These are phyloP conservation scores for Lyophyllum semitale DNA, from an alignment of 768 basidiomycete genomes.

Conservation along the genomic window DNA sequence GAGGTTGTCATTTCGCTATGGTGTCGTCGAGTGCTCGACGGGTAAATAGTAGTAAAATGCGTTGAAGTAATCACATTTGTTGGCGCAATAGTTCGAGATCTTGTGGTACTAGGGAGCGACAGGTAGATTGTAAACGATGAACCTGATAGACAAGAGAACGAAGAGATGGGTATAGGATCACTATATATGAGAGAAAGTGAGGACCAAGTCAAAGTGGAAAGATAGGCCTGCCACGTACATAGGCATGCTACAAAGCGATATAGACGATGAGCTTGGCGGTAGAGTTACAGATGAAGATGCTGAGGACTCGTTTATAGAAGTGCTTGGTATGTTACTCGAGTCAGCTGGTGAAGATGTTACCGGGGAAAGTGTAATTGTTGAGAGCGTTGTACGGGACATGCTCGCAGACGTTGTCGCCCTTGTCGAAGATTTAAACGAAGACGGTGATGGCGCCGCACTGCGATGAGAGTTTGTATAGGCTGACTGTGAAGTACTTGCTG, in stretches of 20 bases:
- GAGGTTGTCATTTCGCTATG: conserved; percentile 18
- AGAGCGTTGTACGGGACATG: neutral
- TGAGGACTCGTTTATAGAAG: conserved; percentile 5
- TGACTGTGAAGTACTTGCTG: neutral
- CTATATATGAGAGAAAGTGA: neutral
- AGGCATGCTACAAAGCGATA: neutral
- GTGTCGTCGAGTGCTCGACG: conserved; percentile 16
- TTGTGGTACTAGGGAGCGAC: neutral
- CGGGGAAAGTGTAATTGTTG: neutral
- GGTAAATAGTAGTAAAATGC: conserved; percentile 15
- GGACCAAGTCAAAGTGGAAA: neutral
- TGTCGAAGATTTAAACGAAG: neutral
- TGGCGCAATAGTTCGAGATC: neutral
- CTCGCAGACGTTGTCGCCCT: neutral
- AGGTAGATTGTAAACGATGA: neutral
- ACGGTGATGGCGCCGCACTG: neutral
- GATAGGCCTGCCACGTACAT: neutral
- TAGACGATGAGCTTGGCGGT: neutral
- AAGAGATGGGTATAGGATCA: neutral
- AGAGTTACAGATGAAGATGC: conserved; percentile 2
- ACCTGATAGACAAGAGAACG: neutral
- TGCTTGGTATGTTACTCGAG: neutral
- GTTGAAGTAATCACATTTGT: neutral
- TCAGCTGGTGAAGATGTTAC: neutral
- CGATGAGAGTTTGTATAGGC: neutral